Percentiles rank a stretch among this genome's conserved stretches.
phyloP scores from a whole-genome alignment of 78 protist species.

The Bodo saltans region DNA sequence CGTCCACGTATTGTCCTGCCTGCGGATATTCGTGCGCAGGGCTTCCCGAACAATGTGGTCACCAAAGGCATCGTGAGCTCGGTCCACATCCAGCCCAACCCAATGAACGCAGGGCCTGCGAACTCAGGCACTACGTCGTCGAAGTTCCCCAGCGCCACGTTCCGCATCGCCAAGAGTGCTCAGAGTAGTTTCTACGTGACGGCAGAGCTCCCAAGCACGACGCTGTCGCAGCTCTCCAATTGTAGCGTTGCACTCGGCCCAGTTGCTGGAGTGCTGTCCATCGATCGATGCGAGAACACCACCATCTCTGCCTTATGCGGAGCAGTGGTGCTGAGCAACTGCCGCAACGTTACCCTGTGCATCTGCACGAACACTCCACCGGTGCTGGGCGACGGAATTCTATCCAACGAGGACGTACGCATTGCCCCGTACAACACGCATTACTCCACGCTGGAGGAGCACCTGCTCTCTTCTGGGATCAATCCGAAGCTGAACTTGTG shows the following conservation, averaged over 20 bases:
- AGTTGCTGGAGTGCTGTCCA: conserved; percentile 1
- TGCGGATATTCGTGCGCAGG: no score
- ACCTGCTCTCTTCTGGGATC: not conserved
- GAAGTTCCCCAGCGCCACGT: not conserved
- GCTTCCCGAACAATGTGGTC: not conserved
- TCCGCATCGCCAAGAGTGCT: not conserved
- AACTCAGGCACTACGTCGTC: not conserved
- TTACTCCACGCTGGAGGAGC: conserved; percentile 11
- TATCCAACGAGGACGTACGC: not conserved
- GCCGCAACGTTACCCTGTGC: not conserved
- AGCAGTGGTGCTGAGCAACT: not conserved
- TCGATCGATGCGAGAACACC: not conserved
- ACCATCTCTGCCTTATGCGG: not conserved
- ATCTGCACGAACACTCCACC: conserved; percentile 11
- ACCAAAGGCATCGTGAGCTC: not conserved
- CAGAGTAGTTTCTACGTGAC: not conserved
- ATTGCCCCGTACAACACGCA: conserved; percentile 26
- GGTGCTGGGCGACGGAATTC: not conserved
- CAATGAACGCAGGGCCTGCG: not conserved
- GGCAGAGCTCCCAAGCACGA: conserved; percentile 1
- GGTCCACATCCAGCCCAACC: not conserved
- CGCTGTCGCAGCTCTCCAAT: not conserved
- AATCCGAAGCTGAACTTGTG: conserved; percentile 14
- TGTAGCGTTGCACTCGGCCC: conserved; percentile 16
- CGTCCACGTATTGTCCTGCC: not conserved